A percentile compares a stretch with the other conserved stretches of the same genome.
Evolutionary conservation across 2,329 filamentous ascomycete species (phyloP).

Genomic region (Botrytis hyacinthi): DNA sequence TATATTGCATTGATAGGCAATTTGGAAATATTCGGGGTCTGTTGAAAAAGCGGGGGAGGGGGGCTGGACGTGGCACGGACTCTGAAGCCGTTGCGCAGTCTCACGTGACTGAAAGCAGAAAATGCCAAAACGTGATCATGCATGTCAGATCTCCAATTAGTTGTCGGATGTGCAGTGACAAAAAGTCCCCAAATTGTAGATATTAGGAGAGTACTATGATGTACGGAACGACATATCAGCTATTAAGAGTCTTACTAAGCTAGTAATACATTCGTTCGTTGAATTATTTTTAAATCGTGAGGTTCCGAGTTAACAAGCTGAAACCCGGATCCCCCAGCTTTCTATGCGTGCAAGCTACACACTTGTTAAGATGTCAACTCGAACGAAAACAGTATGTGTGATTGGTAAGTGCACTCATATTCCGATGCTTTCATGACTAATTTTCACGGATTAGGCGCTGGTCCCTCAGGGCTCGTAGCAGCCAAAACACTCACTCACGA

Average conservation of each 20-base stretch:
- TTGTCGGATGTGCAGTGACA: not conserved
- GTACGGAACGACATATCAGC: not conserved
- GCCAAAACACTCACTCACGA: conserved; percentile 71
- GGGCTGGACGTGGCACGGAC: not conserved
- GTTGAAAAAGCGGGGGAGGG: not conserved
- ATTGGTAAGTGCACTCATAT: conserved; percentile 27
- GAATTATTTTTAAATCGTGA: not conserved
- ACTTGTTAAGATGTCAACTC: conserved; percentile 13
- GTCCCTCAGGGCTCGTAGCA: conserved; percentile 65
- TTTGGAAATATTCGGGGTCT: not conserved
- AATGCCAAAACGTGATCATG: not conserved
- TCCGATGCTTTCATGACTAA: conserved; percentile 10
- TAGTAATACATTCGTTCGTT: not conserved
- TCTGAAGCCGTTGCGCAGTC: too few relatives aligned
- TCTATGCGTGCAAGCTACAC: conserved; percentile 14
- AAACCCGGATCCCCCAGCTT: not conserved
- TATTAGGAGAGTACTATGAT: not conserved
- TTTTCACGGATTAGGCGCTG: conserved; percentile 53
- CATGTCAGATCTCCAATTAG: not conserved
- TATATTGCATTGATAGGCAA: not conserved
- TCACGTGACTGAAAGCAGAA: not conserved
- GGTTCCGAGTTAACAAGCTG: not conserved
- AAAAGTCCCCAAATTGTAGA: not conserved
- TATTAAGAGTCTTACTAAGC: not conserved
- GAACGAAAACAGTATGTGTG: conserved; percentile 33